Evolutionary conservation across 2,329 filamentous ascomycete species (phyloP), one percentile per base, ranked within the genome.

Genomic region (Hysterium pulicare): DNA sequence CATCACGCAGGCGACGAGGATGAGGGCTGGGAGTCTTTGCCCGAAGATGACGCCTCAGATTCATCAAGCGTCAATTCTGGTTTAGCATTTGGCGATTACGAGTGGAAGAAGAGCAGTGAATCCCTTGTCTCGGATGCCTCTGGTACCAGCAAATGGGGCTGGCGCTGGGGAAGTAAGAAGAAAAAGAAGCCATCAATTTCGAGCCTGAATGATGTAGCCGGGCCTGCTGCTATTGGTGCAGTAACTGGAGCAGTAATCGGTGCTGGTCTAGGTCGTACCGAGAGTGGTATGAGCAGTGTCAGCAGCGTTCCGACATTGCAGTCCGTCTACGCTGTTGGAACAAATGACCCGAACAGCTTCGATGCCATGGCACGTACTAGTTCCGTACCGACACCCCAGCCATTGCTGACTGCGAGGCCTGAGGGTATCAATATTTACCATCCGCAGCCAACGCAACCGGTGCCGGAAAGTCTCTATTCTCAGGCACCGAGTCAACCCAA

Each of bases 391-490:
- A 59, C 63, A 44, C 64, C 65, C 36, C 65, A 62, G 28, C 58
- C 62, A 38, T 34, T 63, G 4, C 41, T 66, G 10, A 62, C 62
- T 13, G 53, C 62, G 6, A 54, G 58, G 24, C 59, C 59, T 7
- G 62, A 57, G 72, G 74, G 80, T 0, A 76, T 89, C 23, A 82
- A 83, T 9, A 74, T 96, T n/a, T 86, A 93, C 61, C 88, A 95
- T 55, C 90, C 90, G 2, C 84, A 90, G 53, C 90, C 90, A 2
- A 78, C 87, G 45, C 75, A 78, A 2, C 87, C 87, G 0, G 81
- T 94, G 2, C 83, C 83, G 28, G 78, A 79, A 47, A 78, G 79
- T 15, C 76, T 90, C 1, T 87, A 88, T 54, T 67, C 67, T 4
- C 71, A 74, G 46, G 59, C 64, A 10, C 59, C 65, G 9, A 53